Evolutionary conservation across 352 stramenopile species (phyloP), one percentile per base, ranked within the genome.

Genomic region (Globisporangium ultimum): DNA sequence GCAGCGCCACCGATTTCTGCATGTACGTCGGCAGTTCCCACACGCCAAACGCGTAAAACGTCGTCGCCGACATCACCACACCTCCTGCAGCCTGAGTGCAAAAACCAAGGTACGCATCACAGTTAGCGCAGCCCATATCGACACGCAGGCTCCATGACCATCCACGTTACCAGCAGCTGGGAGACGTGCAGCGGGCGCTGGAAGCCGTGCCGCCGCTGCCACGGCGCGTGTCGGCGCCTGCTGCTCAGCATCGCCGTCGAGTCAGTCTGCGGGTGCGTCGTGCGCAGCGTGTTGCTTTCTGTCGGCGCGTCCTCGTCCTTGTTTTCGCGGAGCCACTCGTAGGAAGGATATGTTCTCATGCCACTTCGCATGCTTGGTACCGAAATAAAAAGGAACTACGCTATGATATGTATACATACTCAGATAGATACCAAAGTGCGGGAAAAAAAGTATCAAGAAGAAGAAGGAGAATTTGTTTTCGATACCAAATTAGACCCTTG

Each of bases 41-140:
- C 21, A 72, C 72, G 32, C 66, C 73, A 51, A 86, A 67, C 3
- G 22, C 43, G 56, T 80, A 86, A 64, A 89, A 87, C 38, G 73
- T 62, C 46, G 47, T 62, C 36, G 58, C 62, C 21, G 70, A 76
- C n/a, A 86, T 54, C 45, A 76, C 15, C 20, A 66, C 63, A 42
- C 75, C 58, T 42, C 24, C 51, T 42, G 74, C 67, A n/a, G 77
- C 77, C 79, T 89, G n/a, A 42, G 12, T 13, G 46, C 20, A 12
- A 18, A 32, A 24, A 17, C 28, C 7, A 17, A 54, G 7, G 21
- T n/a, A 18, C 20, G 5, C n/a, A 32, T 24, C 3, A 22, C 13
- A 48, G 17, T 14, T 24, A 12, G 38, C 17, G 24, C 10, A 20
- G 13, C 14, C 18, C 11, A 48, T 2, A 24, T 17, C 3, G 43